These are phyloP conservation scores for Pholiota microspora DNA, from an alignment of 768 basidiomycete genomes.

Conservation along the genomic window DNA sequence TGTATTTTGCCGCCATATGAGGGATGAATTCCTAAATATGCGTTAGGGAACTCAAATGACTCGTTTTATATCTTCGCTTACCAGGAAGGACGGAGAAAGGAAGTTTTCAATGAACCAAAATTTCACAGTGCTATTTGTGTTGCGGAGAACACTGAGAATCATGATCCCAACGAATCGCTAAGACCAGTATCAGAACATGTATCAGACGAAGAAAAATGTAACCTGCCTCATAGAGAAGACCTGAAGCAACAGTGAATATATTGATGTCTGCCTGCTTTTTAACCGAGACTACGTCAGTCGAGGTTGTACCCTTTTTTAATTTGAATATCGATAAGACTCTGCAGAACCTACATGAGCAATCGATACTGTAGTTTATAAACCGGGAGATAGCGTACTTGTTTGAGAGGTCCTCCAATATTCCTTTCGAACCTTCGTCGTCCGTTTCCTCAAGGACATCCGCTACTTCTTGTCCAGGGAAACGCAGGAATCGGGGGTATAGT, in stretches of 20 bases:
- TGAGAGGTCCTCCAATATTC: constrained; percentile 46
- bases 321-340: constrained; percentile 49
- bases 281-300: constrained; percentile 19
- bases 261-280: constrained; percentile 87
- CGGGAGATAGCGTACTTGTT: constrained; percentile 40
- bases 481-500: constrained; percentile 74
- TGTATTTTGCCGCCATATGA: constrained; percentile 85
- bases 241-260: constrained; percentile 98
- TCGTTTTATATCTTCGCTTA: constrained; percentile 42
- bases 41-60: not conserved
- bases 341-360: constrained; percentile 16
- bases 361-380: constrained; percentile 5
- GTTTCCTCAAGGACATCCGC: constrained; percentile 73
- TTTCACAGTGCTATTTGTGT: constrained; percentile 93
- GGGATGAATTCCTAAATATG: constrained; percentile 83
- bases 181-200: not conserved
- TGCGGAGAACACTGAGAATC: constrained; percentile 93
- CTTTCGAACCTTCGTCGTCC: constrained; percentile 28
- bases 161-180: constrained; percentile 98
- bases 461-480: constrained; percentile 73
- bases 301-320: constrained; percentile 23
- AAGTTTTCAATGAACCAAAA: constrained; percentile 99
- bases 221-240: constrained; percentile 87
- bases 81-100: constrained; percentile 94
- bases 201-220: not conserved